Evolutionary conservation across 192 early-diverging fungal genomes (phyloP), one percentile per base, ranked within the genome.

Genomic region (Mortierella claussenii): DNA sequence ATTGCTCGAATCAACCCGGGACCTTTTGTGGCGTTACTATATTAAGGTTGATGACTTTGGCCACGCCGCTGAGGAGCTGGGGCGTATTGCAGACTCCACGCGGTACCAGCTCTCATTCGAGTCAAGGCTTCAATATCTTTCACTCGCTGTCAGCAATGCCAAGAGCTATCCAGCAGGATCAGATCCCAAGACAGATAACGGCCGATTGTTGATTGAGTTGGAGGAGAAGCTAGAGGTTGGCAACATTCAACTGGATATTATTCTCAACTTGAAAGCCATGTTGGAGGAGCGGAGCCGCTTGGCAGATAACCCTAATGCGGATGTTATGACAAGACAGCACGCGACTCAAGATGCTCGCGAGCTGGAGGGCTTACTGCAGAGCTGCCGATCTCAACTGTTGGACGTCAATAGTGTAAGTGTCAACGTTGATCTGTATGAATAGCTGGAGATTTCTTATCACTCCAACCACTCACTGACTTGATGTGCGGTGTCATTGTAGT

Each of bases 11-110:
- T 78, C 78, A 32, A 83, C 83, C 46, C 65, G 74, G 32, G 88
- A 91, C 53, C 81, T 90, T 65, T 80, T 93, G 27, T 92, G 90
- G 86, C 78, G 84, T 26, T 91, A 80, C 67, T 93, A 91, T 57
- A 82, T 88, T 45, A 86, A 88, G 51, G 61, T 81, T 17, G 65
- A 78, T 44, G 81, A 84, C 61, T 88, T 83, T 60, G 76, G 74
- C 34, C 81, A 82, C 17, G 92, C 91, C 1, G 89, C 91, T 3
- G 36, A 85, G 44, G 85, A 80, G 11, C 60, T 74, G 26, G 59
- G 60, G 33, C 36, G 65, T 80, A 62, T 86, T 71, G 64, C 74
- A 65, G 40, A 79, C 69, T 66, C 78, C 80, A 56, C 86, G 61
- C 49, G 79, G 61, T 60, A 81, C 52, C 59, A 79, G 31, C 33